Evolutionary conservation across 2,329 filamentous ascomycete species (phyloP), one percentile per base, ranked within the genome.

Genomic region (Fusarium dimerum): DNA sequence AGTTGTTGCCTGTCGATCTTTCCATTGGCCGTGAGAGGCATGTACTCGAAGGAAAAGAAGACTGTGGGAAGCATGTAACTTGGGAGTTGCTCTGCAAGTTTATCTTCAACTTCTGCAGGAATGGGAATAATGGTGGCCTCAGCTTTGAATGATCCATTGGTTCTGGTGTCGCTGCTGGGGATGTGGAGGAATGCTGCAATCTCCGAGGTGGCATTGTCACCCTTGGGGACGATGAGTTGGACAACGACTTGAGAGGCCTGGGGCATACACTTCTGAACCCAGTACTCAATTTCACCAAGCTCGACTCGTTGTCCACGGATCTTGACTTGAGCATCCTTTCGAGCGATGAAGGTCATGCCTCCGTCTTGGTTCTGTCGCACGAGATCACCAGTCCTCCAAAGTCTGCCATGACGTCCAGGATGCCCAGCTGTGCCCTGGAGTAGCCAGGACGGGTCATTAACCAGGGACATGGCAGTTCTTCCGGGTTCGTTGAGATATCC

Each of bases 281-380:
- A 47, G 5, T 57, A 36, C 40, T 66, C 65, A 10, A 67, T 34
- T 38, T 66, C 65, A 0, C 55, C 61, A n/a, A 80, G 70, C 66
- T 80, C 85, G 43, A 82, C 72, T 45, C 81, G 68, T 54, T 78
- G 83, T 18, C 85, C 85, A n/a, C 77, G 75, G 8, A 85, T 67
- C 64, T 86, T 86, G 45, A 84, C 74, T 61, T 85, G 82, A 0
- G 73, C 74, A 56, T 85, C 82, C 55, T 80, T 82, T 13, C 82
- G 72, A 41, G 79, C 80, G 30, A 79, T 58, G 46, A 75, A 80
- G 0, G 70, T 58, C 10, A 81, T 62, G 13, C 63, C 65, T 0
- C 13, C 12, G 11, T 50, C 45, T 7, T 65, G 60, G 29, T 72
- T 64, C 20, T 77, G 77, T 36, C 64, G 65, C 3, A 69, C 77